Percentiles rank a stretch among this genome's conserved stretches.
Evolutionary conservation across 2,329 filamentous ascomycete genomes (phyloP).

Genomic region (Fusarium sp.): DNA sequence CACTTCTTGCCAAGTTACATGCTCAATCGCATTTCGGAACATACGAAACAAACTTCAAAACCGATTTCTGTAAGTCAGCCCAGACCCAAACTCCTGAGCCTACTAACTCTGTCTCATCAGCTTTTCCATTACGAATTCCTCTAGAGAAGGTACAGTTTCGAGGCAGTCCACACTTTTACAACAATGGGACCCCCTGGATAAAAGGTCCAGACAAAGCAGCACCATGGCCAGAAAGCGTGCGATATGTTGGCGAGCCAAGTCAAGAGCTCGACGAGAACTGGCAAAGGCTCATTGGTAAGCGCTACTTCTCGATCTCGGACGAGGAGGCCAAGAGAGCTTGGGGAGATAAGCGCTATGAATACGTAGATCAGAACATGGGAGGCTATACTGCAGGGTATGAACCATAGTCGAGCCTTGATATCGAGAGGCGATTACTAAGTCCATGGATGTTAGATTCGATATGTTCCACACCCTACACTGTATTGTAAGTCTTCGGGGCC

Average conservation of each 20-base stretch:
- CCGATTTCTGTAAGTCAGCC: background rate
- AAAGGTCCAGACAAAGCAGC: background rate
- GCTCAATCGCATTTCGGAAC: background rate
- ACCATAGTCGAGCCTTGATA: fast-evolving
- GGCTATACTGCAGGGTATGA: background rate
- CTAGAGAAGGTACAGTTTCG: background rate
- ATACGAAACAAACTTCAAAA: background rate
- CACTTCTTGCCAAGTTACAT: background rate
- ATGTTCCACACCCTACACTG: background rate
- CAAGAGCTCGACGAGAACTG: background rate
- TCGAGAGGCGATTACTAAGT: background rate
- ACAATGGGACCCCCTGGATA: background rate
- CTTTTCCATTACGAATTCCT: background rate
- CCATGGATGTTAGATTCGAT: background rate
- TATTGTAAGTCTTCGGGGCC: background rate
- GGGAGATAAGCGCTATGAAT: background rate
- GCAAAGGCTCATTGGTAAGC: background rate
- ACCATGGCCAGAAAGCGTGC: background rate
- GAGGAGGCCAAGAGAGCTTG: background rate
- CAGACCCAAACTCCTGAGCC: fast-evolving
- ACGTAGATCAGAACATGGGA: background rate
- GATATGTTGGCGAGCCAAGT: background rate
- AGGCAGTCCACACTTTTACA: background rate
- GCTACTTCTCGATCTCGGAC: background rate
- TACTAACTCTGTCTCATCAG: background rate